These are phyloP conservation scores for Yamadazyma membranifaciens DNA, from an alignment of 1,139 yeast species.

Conservation along the genomic window DNA sequence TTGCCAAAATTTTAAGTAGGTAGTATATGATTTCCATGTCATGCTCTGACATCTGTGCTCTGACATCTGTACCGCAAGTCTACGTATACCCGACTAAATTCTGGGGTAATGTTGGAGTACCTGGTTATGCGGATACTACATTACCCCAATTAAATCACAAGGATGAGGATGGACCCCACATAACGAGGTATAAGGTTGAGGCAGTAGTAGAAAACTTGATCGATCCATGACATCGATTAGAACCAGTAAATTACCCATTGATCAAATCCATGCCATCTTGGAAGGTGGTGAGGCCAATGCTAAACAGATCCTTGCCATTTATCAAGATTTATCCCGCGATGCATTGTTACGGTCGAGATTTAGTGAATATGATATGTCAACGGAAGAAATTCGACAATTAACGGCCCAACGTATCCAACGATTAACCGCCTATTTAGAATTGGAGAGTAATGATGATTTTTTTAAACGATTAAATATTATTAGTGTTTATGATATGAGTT, in stretches of 20 bases:
- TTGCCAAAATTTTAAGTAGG: no score
- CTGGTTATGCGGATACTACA: no score
- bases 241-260: constrained; percentile 24
- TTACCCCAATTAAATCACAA: no score
- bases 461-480: constrained; percentile 50
- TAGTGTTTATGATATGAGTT: constrained; percentile 59
- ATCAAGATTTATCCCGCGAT: constrained; percentile 44
- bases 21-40: no score
- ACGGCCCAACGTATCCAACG: constrained; percentile 38
- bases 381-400: constrained; percentile 36
- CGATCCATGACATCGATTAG: background rate
- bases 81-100: no score
- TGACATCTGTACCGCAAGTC: no score
- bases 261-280: constrained; percentile 38
- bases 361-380: constrained; percentile 36
- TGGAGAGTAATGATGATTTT: constrained; percentile 34
- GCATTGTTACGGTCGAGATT: constrained; percentile 37
- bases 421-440: constrained; percentile 38
- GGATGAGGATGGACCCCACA: no score
- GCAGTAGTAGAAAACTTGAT: no score
- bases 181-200: no score
- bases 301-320: constrained; percentile 25
- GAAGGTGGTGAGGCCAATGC: constrained; percentile 38
- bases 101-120: no score
- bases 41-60: no score